Evolutionary conservation across 169 alveolate genomes (phyloP), one percentile per base, ranked within the genome.

Genomic region (Eimeria tenella): DNA sequence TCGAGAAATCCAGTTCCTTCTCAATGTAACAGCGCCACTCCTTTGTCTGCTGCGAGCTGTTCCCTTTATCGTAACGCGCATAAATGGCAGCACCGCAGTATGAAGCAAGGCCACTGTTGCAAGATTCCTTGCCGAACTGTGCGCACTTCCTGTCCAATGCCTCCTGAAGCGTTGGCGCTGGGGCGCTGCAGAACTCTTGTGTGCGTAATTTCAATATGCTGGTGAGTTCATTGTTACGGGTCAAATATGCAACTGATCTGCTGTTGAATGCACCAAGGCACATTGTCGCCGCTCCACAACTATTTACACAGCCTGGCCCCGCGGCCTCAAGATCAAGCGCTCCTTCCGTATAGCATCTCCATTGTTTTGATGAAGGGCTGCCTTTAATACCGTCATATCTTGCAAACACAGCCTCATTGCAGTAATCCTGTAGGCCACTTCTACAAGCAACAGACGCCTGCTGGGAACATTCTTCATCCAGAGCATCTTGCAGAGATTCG

Each of bases 141-240:
- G 65, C 50, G 17, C 86, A 75, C 86, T 75, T 75, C 53, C 86
- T 75, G 65, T 75, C 86, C 65, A 75, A 52, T 5, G 86, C 86
- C 21, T 75, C 86, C 86, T 75, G 86, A 50, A 75, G 86, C 19
- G 86, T 75, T 5, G 86, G 86, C 3, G 86, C 68, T 19, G 86
- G 86, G 65, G 86, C 65, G 65, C 50, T 52, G 50, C 86, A 75
- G 21, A 42, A n/a, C 53, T 50, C 50, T 25, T 42, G 21, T 23
- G 49, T n/a, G 50, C 17, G 21, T 19, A 4, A 13, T 0, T 75
- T n/a, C 15, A 75, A 6, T 49, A 9, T n/a, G 50, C 9, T n/a
- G 4, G 17, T 13, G 21, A 75, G 4, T 15, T 75, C 17, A 63
- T 63, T n/a, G 50, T 17, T 1, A 63, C 86, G 86, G 19, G 86